These are phyloP conservation scores for Emergomyces orientalis DNA, from an alignment of 2,329 filamentous ascomycete genomes.

Conservation along the genomic window DNA sequence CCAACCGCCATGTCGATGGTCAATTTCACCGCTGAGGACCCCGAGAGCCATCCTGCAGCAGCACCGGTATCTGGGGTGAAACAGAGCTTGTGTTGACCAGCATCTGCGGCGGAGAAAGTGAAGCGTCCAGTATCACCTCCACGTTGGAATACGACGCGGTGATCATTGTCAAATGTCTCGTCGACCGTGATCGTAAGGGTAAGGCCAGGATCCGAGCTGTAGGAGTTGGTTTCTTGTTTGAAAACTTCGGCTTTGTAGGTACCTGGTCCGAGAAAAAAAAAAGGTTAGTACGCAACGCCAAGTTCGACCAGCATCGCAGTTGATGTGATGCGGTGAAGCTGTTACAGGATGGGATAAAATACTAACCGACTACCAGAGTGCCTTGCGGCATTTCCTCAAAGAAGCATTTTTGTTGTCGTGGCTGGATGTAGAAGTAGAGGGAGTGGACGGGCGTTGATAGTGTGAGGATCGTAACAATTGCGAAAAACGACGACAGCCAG, in stretches of 20 bases:
- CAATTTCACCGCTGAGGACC: constrained; percentile 70
- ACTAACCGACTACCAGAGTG: constrained; percentile 74
- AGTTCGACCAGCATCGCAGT: background rate
- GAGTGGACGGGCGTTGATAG: constrained; percentile 59
- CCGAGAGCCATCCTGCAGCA: constrained; percentile 61
- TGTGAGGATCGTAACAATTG: constrained; percentile 57
- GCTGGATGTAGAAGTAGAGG: constrained; percentile 93
- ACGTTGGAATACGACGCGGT: constrained; percentile 84
- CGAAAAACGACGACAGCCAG: constrained; percentile 40
- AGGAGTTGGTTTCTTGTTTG: constrained; percentile 59
- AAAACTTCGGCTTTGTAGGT: constrained; percentile 82
- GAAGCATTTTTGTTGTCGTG: constrained; percentile 82
- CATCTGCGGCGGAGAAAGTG: constrained; percentile 88
- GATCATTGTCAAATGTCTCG: constrained; percentile 94
- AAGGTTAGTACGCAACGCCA: constrained; percentile 6
- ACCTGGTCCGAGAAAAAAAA: constrained; percentile 38
- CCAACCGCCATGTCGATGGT: constrained; percentile 87
- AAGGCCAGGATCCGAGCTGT: constrained; percentile 63
- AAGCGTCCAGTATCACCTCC: constrained; percentile 70
- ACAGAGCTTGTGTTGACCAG: constrained; percentile 93
- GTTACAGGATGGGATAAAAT: background rate
- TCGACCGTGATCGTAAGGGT: constrained; percentile 88
- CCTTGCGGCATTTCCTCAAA: constrained; percentile 97
- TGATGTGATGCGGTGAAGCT: background rate
- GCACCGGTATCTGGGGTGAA: constrained; percentile 70